These are phyloP conservation scores for Allium cepa DNA, from an alignment of 106 monocot genomes.

Conservation along the genomic window DNA sequence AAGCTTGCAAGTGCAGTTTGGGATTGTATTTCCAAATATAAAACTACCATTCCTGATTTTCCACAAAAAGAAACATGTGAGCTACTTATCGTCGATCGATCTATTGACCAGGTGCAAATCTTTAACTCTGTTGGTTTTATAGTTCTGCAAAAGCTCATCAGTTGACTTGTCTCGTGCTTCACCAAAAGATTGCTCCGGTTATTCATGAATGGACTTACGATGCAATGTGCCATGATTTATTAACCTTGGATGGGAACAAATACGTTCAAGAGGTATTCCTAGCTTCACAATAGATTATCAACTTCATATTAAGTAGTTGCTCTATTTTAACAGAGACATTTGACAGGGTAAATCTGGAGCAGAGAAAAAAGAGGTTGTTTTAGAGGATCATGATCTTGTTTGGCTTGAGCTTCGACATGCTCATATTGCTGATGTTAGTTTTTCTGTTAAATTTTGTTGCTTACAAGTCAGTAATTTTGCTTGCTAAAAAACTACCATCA, in stretches of 20 bases:
- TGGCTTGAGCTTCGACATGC: constrained; percentile 81
- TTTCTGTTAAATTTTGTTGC: background rate
- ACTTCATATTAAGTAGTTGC: too few relatives aligned
- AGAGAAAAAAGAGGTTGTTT: constrained; percentile 51
- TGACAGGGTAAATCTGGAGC: constrained; percentile 29
- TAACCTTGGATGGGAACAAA: constrained; percentile 66
- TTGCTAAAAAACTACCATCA: background rate
- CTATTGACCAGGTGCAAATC: constrained; percentile 51
- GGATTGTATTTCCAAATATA: constrained; percentile 56
- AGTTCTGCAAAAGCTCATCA: background rate
- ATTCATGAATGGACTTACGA: constrained; percentile 92
- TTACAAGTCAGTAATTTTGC: background rate
- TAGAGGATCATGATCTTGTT: constrained; percentile 73
- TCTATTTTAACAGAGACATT: too few relatives aligned
- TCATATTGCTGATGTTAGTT: constrained; percentile 80
- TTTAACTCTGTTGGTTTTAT: background rate
- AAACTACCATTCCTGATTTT: constrained; percentile 54
- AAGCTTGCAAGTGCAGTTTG: constrained; percentile 63
- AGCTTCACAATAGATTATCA: background rate
- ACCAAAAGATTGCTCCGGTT: constrained; percentile 50
- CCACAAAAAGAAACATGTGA: constrained; percentile 76
- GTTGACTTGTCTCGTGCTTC: constrained; percentile 1
- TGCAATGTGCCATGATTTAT: constrained; percentile 78
- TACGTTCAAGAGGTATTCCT: constrained; percentile 50
- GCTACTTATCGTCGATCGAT: constrained; percentile 59